These are phyloP conservation scores for Bipolaris oryzae DNA, from an alignment of 2,329 filamentous ascomycete species.

Conservation along the genomic window DNA sequence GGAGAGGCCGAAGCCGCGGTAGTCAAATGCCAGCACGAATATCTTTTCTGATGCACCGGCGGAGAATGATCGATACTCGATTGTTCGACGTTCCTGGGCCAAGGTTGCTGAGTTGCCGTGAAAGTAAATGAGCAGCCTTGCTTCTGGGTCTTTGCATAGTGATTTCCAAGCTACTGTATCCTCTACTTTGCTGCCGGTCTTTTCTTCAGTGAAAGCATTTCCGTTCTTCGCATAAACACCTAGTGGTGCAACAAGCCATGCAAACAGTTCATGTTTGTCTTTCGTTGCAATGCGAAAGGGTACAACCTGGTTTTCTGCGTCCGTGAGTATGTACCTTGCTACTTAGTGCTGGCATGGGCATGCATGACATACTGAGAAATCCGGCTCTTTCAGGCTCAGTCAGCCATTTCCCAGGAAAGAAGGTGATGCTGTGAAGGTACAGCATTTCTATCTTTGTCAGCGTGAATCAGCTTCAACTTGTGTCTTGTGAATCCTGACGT, in stretches of 20 bases:
- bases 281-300: slow-evolving; percentile 77
- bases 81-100: slow-evolving; percentile 76
- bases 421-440: slow-evolving; percentile 44
- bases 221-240: slow-evolving; percentile 75
- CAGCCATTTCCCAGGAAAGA: slow-evolving; percentile 46
- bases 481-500: slow-evolving; percentile 21
- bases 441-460: slow-evolving; percentile 38
- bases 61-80: slow-evolving; percentile 77
- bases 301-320: slow-evolving; percentile 78
- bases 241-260: slow-evolving; percentile 89
- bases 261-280: slow-evolving; percentile 78
- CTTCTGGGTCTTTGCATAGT: slow-evolving; percentile 58
- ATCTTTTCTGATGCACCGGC: slow-evolving; percentile 64
- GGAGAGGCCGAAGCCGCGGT: slow-evolving; percentile 85
- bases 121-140: slow-evolving; percentile 63
- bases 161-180: slow-evolving; percentile 57
- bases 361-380: slow-evolving; percentile 38
- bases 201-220: slow-evolving; percentile 63
- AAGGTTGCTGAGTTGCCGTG: slow-evolving; percentile 73
- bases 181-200: slow-evolving; percentile 47
- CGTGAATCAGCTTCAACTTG: not conserved
- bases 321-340: slow-evolving; percentile 19
- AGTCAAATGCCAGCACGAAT: slow-evolving; percentile 81
- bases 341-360: not conserved
- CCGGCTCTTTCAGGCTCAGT: slow-evolving; percentile 46